Evolutionary conservation across 768 basidiomycete genomes (phyloP).

Genomic region (Russula compacta): DNA sequence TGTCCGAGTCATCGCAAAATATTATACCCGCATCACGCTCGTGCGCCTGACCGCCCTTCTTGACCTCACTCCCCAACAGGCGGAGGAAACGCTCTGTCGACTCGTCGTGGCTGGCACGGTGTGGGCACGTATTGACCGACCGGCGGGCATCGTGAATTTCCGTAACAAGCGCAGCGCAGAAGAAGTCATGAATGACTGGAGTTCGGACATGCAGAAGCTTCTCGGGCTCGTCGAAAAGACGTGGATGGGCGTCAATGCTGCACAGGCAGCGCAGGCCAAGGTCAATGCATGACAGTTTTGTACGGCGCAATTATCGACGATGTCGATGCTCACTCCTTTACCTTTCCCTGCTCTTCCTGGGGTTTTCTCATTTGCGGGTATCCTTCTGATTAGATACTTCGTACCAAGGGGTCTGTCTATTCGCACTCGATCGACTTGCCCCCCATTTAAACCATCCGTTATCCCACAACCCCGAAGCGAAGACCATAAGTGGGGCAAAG

Average conservation of each 20-base stretch:
- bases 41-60: constrained; percentile 76
- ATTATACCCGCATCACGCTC: constrained; percentile 91
- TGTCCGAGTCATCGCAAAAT: constrained; percentile 86
- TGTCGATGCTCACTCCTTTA: neutral
- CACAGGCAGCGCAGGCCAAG: constrained; percentile 73
- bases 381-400: neutral
- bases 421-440: neutral
- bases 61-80: constrained; percentile 71
- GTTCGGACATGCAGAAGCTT: constrained; percentile 89
- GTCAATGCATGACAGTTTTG: constrained; percentile 32
- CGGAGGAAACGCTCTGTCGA: constrained; percentile 82
- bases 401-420: neutral
- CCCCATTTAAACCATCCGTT: no score
- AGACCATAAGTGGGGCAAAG: neutral
- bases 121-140: constrained; percentile 91
- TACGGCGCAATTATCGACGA: neutral
- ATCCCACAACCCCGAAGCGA: neutral
- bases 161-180: constrained; percentile 73
- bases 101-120: constrained; percentile 88
- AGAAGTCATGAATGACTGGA: constrained; percentile 98
- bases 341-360: neutral
- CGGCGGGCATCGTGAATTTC: constrained; percentile 84
- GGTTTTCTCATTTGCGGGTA: neutral
- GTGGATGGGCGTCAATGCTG: constrained; percentile 96
- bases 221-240: constrained; percentile 92